Evolutionary conservation across 331 rosid species (phyloP), one percentile per base, ranked within the genome.

Genomic region (Malus hybrid): DNA sequence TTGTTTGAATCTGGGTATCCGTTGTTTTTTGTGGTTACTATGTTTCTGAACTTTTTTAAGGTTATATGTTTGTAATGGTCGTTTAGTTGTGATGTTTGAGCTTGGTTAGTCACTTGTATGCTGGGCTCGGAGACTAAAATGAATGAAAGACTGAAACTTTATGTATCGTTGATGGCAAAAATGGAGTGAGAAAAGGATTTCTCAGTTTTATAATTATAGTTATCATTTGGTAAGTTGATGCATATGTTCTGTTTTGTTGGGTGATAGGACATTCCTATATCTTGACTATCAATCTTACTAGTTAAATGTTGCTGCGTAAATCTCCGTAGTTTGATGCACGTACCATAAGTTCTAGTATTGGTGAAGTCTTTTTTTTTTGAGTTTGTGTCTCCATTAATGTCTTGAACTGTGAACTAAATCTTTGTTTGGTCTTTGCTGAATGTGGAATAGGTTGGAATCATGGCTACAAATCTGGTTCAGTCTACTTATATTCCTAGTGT

Each of bases 381-480:
- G 12, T 77, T 7, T 46, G 13, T 70, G 42, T 27, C 2, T 32
- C 66, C 24, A 7, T 31, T 19, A 57, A 28, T 77, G 55, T 44
- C 33, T 69, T 33, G 15, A 6, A 27, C 5, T 16, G 56, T 2
- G 27, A 5, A 7, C 19, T 16, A 28, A 54, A 56, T 39, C 16
- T 28, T 15, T 27, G 20, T 44, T 22, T 67, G 46, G 13, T 22
- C 27, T 27, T 16, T 36, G 57, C 28, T 0, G 18, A 69, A 27
- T 79, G 83, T 82, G 80, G 89, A 19, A 20, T 60, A 32, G 73
- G 63, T 31, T 27, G 80, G 64, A 69, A 74, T 85, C 86, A 93
- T 93, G 98, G 81, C 91, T 75, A 84, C 85, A 83, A 84, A 82
- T 86, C 83, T 93, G 78, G 88, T 84, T 66, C 98, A 93, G 80